Conservation (phyloP, 73 alveolate species). For the Paramecium primaurelia region DNA sequence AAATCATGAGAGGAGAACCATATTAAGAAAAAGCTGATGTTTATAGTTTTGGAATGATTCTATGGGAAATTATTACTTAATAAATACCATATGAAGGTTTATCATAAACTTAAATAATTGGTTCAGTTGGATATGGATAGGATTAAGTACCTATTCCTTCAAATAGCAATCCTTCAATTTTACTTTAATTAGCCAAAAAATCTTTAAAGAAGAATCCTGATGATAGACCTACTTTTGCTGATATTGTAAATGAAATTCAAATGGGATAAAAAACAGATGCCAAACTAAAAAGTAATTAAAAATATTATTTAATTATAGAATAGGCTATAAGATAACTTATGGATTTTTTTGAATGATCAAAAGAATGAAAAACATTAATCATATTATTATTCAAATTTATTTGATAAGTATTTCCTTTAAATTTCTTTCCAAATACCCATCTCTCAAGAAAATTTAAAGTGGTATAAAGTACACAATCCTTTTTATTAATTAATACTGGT, state of each 20-base stretch:
- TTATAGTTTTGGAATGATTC: conserved; percentile 83
- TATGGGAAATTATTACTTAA: conserved; percentile 65
- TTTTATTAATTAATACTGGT: neutral
- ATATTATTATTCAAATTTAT: neutral
- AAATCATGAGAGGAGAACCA: conserved; percentile 78
- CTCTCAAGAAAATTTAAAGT: neutral
- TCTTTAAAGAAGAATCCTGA: conserved; percentile 25
- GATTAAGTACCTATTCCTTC: conserved; percentile 34
- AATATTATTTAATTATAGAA: neutral
- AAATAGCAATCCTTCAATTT: neutral
- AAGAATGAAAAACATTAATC: neutral
- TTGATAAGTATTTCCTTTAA: neutral
- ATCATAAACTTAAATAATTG: conserved; percentile 42
- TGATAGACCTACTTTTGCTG: conserved; percentile 43
- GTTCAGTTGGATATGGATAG: conserved; percentile 53
- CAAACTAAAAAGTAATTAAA: conserved; percentile 11
- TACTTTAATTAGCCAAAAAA: neutral
- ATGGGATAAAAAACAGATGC: conserved; percentile 13
- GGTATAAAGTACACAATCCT: neutral
- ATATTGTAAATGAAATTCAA: conserved; percentile 24
- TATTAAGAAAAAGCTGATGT: conserved; percentile 78
- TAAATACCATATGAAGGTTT: conserved; percentile 48
- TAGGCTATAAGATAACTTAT: conserved; percentile 38
- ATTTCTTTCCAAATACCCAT: neutral
- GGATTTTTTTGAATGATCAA: conserved; percentile 50